These are phyloP conservation scores for Phytopythium delawarense DNA, from an alignment of 352 stramenopile genomes.

Conservation along the genomic window DNA sequence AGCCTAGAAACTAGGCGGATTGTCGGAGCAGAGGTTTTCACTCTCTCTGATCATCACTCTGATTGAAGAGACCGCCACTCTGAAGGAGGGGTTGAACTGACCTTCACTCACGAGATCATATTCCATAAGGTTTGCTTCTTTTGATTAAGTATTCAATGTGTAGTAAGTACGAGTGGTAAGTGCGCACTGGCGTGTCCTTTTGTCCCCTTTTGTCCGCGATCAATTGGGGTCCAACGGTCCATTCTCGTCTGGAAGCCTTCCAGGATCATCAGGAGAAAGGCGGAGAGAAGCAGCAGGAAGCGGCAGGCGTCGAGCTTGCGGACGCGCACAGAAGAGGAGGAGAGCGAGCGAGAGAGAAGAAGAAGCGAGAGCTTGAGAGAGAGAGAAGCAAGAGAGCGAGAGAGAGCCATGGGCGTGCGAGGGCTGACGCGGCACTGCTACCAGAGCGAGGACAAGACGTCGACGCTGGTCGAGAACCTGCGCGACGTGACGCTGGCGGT, in stretches of 20 bases:
- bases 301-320: not conserved
- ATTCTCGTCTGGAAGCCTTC: not conserved
- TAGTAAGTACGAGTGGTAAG: not conserved
- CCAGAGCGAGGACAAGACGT: constrained; percentile 42
- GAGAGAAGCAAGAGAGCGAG: constrained; percentile 7
- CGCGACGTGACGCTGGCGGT: constrained; percentile 71
- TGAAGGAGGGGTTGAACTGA: not conserved
- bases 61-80: not conserved
- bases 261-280: not conserved
- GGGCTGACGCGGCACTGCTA: constrained; percentile 56
- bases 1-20: too few relatives aligned
- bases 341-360: not conserved
- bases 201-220: too few relatives aligned
- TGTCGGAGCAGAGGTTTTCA: too few relatives aligned
- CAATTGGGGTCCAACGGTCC: not conserved
- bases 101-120: not conserved
- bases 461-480: constrained; percentile 28
- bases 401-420: constrained; percentile 48
- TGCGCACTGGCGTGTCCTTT: not conserved
- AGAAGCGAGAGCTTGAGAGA: not conserved
- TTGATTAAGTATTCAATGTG: not conserved
- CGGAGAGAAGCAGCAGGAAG: not conserved
- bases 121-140: too few relatives aligned
- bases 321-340: not conserved
- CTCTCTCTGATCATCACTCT: not conserved